Percentiles rank a stretch among this genome's conserved stretches.
phyloP scores from a whole-genome alignment of 1,284 basidiomycete species.

The Puccinia triticina region DNA sequence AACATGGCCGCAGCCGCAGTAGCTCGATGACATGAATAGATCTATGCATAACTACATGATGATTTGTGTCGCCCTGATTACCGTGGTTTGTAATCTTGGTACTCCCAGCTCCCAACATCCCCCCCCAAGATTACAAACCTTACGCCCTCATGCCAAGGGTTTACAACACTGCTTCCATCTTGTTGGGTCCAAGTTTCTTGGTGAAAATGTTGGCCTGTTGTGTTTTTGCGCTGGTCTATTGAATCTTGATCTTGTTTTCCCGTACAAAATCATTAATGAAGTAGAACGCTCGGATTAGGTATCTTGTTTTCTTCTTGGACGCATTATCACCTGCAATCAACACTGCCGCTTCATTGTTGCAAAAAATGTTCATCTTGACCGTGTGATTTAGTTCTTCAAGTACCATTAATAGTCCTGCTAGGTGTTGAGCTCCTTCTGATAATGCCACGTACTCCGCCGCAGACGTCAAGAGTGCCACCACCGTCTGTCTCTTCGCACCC shows the following conservation, averaged over 20 bases:
- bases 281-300: not conserved
- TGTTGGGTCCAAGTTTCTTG: not conserved
- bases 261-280: not conserved
- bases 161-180: not conserved
- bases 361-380: too few relatives aligned
- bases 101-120: too few relatives aligned
- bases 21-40: too few relatives aligned
- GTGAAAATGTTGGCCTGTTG: not conserved
- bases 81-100: too few relatives aligned
- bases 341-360: too few relatives aligned
- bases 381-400: not conserved
- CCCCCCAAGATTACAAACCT: not conserved
- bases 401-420: not conserved
- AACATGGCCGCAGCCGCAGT: too few relatives aligned
- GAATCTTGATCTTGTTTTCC: not conserved
- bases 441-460: conserved; percentile 7
- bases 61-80: too few relatives aligned
- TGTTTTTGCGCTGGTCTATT: not conserved
- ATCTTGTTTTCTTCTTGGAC: too few relatives aligned
- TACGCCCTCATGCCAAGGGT: not conserved
- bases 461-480: not conserved
- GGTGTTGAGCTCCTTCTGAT: not conserved
- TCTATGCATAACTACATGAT: too few relatives aligned
- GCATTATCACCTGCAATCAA: too few relatives aligned
- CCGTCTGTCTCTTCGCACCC: not conserved